A percentile compares a stretch with the other conserved stretches of the same genome.
Evolutionary conservation across 495 filamentous ascomycete genomes (phyloP).

Genomic region (Penicillium nucicola): DNA sequence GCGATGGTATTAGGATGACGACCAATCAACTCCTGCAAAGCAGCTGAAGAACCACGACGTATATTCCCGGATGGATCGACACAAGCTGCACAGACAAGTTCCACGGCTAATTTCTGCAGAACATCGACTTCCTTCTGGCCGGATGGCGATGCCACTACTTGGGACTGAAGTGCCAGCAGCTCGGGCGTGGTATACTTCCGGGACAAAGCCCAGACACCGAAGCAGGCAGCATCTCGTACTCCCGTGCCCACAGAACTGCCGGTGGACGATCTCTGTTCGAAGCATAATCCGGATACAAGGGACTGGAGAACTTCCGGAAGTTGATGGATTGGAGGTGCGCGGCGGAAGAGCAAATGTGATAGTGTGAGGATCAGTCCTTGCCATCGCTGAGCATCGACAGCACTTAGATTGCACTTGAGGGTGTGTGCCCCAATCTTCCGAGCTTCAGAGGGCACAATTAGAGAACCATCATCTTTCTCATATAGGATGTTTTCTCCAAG

Average conservation of each 20-base stretch:
- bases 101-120: conserved; percentile 71
- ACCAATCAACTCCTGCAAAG: conserved; percentile 90
- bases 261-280: conserved; percentile 78
- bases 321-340: conserved; percentile 62
- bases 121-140: conserved; percentile 38
- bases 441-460: conserved; percentile 36
- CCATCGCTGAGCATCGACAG: conserved; percentile 80
- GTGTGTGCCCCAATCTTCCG: conserved; percentile 24
- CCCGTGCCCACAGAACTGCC: conserved; percentile 84
- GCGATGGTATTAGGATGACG: conserved; percentile 81
- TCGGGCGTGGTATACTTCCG: conserved; percentile 81
- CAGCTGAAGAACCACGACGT: conserved; percentile 84
- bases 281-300: conserved; percentile 70
- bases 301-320: conserved; percentile 68
- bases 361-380: conserved; percentile 88
- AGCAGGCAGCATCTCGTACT: conserved; percentile 94
- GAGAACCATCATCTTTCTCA: conserved; percentile 41
- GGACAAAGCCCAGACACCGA: conserved; percentile 90
- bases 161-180: conserved; percentile 58
- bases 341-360: conserved; percentile 77
- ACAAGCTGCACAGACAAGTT: conserved; percentile 77
- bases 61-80: conserved; percentile 92
- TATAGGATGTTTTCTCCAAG: conserved; percentile 76
- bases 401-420: conserved; percentile 59
- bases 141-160: conserved; percentile 26